Conservation (phyloP, 1,284 basidiomycete genomes). For the Sphagnurus paluster region DNA sequence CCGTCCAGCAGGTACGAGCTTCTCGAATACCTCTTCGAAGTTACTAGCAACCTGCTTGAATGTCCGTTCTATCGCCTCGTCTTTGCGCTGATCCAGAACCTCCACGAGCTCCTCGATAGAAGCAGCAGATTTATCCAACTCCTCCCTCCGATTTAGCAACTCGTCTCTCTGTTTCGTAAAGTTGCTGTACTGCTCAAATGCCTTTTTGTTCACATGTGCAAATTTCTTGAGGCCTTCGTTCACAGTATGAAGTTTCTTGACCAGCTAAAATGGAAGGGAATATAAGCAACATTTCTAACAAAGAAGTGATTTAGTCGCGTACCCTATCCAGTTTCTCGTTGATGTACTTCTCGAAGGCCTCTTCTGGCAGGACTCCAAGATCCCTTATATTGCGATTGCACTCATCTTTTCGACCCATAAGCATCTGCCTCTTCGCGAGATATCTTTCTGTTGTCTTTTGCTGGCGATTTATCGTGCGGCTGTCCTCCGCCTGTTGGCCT, state of each 20-base stretch:
- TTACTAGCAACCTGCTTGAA: conserved; percentile 98
- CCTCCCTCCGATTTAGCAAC: conserved; percentile 81
- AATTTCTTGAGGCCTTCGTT: conserved; percentile 96
- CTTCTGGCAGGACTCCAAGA: conserved; percentile 94
- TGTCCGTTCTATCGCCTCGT: conserved; percentile 97
- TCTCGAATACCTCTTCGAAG: conserved; percentile 97
- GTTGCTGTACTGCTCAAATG: conserved; percentile 97
- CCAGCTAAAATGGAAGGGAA: conserved; percentile 52
- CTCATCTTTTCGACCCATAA: conserved; percentile 85
- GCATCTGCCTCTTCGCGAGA: conserved; percentile 86
- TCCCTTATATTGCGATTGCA: conserved; percentile 95
- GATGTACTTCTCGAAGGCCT: conserved; percentile 95
- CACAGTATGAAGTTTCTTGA: conserved; percentile 87
- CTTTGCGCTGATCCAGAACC: conserved; percentile 94
- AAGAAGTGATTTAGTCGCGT: conserved; percentile 24
- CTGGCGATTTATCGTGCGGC: conserved; percentile 81
- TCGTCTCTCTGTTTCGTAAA: conserved; percentile 98
- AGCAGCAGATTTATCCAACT: conserved; percentile 85
- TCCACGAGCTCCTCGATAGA: conserved; percentile 96
- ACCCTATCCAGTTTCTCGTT: conserved; percentile 83
- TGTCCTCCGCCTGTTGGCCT: conserved; percentile 83
- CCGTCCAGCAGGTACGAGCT: conserved; percentile 92
- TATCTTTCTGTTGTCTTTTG: conserved; percentile 96
- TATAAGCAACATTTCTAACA: conserved; percentile 3
- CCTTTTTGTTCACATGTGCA: conserved; percentile 99